These are phyloP conservation scores for Phytopythium helicoides DNA, from an alignment of 352 stramenopile genomes.

Conservation along the genomic window DNA sequence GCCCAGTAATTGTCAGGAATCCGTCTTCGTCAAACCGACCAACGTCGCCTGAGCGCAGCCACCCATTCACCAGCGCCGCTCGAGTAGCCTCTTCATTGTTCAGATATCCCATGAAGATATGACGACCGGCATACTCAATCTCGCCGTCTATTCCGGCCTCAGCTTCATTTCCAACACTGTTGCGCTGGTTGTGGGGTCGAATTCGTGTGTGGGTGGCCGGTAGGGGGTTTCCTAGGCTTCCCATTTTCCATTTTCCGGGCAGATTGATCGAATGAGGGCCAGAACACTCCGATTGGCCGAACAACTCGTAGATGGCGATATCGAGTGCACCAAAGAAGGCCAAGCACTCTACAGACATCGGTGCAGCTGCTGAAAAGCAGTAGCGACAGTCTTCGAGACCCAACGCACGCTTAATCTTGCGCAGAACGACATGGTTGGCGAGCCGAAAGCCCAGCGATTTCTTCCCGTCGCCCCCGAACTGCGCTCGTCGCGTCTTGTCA, in stretches of 20 bases:
- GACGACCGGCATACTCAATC: slow-evolving; percentile 62
- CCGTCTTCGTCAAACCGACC: slow-evolving; percentile 77
- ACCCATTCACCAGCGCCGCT: slow-evolving; percentile 79
- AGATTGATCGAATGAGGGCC: slow-evolving; percentile 77
- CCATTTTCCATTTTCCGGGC: slow-evolving; percentile 83
- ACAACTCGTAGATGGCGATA: slow-evolving; percentile 92
- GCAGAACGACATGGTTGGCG: slow-evolving; percentile 80
- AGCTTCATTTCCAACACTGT: not conserved
- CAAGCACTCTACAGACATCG: slow-evolving; percentile 48
- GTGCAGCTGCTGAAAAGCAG: slow-evolving; percentile 85
- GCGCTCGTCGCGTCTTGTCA: slow-evolving; percentile 50
- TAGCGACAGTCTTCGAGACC: slow-evolving; percentile 78
- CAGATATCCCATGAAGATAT: slow-evolving; percentile 79
- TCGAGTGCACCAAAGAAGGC: slow-evolving; percentile 93
- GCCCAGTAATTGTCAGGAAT: slow-evolving; percentile 91
- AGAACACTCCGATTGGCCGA: slow-evolving; percentile 91
- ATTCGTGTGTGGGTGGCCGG: slow-evolving; percentile 48
- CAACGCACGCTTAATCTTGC: slow-evolving; percentile 75
- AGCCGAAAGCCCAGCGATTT: slow-evolving; percentile 71
- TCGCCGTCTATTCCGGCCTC: slow-evolving; percentile 30
- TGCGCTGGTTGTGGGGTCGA: slow-evolving; percentile 13
- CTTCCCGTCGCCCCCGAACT: slow-evolving; percentile 61
- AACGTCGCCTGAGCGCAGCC: slow-evolving; percentile 90
- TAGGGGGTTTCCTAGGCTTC: slow-evolving; percentile 68
- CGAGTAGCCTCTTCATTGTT: slow-evolving; percentile 51